Base-by-base conservation (phyloP, 352 stramenopile genomes). In the Pythium aquatile region DNA sequence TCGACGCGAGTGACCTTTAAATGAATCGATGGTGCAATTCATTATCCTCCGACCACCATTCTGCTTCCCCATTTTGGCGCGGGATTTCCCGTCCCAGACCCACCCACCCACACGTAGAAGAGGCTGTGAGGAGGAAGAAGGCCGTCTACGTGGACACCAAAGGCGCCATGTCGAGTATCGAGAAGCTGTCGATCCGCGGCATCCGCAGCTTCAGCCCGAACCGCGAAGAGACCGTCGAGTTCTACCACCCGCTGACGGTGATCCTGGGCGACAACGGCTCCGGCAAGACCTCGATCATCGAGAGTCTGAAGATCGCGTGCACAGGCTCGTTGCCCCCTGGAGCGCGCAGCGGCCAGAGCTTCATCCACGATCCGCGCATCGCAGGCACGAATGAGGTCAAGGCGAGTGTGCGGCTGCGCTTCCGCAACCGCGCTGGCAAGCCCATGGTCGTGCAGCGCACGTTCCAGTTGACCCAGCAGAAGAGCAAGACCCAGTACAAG, bases 281-380 rank as follows among this genome's bases (percentile, higher is more conserved):
- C 66, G 97, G 96, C n/a, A 99, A 99, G 87, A 99, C 98, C 1
- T 99, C 98, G 16, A 98, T 99, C 58, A 99, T 99, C 76, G 98
- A 99, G 85, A 99, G 96, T 71, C 89, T 99, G 35, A 99, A 99
- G 77, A 96, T 98, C 53, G 90, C 94, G 30, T 96, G 91, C 54
- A 99, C 97, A 5, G 98, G 98, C 20, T 79, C 84, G 10, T 66
- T 99, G 0, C 98, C 98, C 5, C 97, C 97, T 0, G 96, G 96
- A 1, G 74, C 85, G 10, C 77, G 77, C 40, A 88, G 68, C 72
- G 97, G 81, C 40, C 97, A 98, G 69, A 93, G 81, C 61, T 99
- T 99, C 72, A 80, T 99, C 30, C 96, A 99, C 74, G 97, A 99
- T 79, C 97, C 97, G 4, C 97, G 97, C 68, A 90, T 94, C 73